These are phyloP conservation scores for Penicillium thymicola DNA, from an alignment of 2,329 filamentous ascomycete species.

Conservation along the genomic window DNA sequence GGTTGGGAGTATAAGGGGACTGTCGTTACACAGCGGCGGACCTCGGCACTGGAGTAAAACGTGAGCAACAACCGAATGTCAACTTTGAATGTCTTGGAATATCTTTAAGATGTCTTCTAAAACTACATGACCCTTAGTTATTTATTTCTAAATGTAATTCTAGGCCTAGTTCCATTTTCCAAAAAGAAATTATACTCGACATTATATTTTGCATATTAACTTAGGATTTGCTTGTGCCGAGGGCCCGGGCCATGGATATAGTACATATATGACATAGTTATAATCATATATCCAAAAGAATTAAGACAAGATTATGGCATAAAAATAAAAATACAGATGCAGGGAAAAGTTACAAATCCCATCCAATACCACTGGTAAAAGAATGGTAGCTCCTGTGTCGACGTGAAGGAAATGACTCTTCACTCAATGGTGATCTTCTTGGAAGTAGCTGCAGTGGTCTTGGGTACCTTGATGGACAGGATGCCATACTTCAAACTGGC, in stretches of 20 bases:
- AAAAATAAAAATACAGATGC: background rate
- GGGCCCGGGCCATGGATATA: background rate
- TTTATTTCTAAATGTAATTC: background rate
- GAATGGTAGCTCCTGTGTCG: constrained; percentile 1
- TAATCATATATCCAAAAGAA: background rate
- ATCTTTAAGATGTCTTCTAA: background rate
- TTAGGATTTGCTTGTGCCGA: constrained; percentile 15
- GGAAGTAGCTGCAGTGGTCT: constrained; percentile 47
- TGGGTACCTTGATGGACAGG: constrained; percentile 56
- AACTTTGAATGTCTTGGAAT: background rate
- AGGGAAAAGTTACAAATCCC: background rate
- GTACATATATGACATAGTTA: no score
- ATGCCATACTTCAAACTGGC: constrained; percentile 61
- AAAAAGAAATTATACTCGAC: background rate
- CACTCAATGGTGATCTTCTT: constrained; percentile 59
- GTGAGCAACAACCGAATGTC: background rate
- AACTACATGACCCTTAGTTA: background rate
- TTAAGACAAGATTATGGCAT: no score
- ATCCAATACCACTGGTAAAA: background rate
- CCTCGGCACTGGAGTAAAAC: constrained; percentile 2
- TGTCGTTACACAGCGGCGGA: background rate
- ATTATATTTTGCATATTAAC: background rate
- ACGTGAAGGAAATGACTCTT: constrained; percentile 5
- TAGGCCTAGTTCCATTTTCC: no score
- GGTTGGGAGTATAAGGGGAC: background rate